phyloP scores from a whole-genome alignment of 176 grass and related monocot species.

The Carex parvula region DNA sequence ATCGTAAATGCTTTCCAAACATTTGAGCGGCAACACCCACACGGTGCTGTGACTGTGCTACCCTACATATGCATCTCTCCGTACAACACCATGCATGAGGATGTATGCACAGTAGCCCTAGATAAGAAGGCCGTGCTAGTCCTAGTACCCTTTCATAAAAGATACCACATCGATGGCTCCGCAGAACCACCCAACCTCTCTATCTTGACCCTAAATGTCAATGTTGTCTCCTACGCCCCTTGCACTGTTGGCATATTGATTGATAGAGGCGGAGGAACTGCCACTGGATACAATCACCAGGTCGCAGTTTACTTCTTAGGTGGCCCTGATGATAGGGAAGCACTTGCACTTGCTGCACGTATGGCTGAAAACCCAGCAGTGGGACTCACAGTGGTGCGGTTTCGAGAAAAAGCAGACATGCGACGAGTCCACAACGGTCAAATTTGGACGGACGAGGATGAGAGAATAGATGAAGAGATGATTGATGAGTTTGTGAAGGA shows the following conservation, averaged over 20 bases:
- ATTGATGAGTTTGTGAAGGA: constrained; percentile 34
- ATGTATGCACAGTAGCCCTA: constrained; percentile 68
- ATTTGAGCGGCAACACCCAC: constrained; percentile 35
- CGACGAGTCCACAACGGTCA: background rate
- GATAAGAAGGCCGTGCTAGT: constrained; percentile 60
- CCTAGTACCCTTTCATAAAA: constrained; percentile 73
- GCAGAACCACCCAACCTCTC: constrained; percentile 28
- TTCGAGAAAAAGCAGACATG: constrained; percentile 40
- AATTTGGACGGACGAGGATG: constrained; percentile 26
- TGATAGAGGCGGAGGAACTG: constrained; percentile 35
- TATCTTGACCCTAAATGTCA: constrained; percentile 49
- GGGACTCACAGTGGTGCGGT: constrained; percentile 45
- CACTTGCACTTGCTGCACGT: constrained; percentile 51
- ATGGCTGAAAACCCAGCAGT: constrained; percentile 61
- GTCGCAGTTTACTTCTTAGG: constrained; percentile 81
- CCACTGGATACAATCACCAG: constrained; percentile 22
- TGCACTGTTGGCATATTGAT: constrained; percentile 79
- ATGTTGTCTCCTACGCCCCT: constrained; percentile 55
- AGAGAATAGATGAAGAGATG: constrained; percentile 44
- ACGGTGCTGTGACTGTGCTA: constrained; percentile 37
- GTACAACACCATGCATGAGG: constrained; percentile 82
- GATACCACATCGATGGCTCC: constrained; percentile 40
- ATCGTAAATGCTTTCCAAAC: constrained; percentile 58
- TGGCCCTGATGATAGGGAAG: constrained; percentile 72
- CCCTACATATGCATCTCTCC: constrained; percentile 73